Evolutionary conservation across 2,329 filamentous ascomycete genomes (phyloP), one percentile per base, ranked within the genome.

Genomic region (Fusarium lyarnte): DNA sequence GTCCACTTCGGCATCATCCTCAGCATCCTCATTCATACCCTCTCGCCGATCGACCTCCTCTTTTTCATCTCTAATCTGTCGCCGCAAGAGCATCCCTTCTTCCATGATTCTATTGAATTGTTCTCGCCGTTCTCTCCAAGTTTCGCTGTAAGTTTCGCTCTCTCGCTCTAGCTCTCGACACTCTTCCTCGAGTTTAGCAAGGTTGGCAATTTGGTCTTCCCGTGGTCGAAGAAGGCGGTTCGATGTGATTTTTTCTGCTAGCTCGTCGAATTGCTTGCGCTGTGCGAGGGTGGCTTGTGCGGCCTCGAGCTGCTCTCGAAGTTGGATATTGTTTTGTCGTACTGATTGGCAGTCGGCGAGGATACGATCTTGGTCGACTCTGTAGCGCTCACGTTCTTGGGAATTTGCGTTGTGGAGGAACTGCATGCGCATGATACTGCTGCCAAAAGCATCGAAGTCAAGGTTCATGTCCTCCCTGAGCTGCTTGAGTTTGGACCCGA

Each of bases 11-110:
- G 81, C 87, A 19, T 87, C 86, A 35, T 91, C 90, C 74, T 91
- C 91, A 21, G 85, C 88, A 52, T 90, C 91, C 72, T 90, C 90
- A 63, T 90, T 88, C 90, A 94, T 94, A 35, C 94, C 94, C 81
- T 97, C 94, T 60, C 94, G 89, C 45, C 94, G 87, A 82, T 97
- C 94, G 0, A 96, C 93, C 82, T 97, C 94, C 80, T 97, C 95
- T 83, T 97, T 97, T 85, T 98, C 95, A 78, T 97, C 95, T 68
- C 94, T 91, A 78, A 98, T 97, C 80, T 97, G 87, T 53, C 93
- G 88, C 64, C 95, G 87, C 80, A 98, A 87, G 72, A 93, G 87
- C 88, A 93, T 93, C n/a, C 94, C 94, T 84, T 98, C 95, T 66
- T 95, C 93, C 79, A 97, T 93, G 77, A 98, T 95, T 62, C 90